Evolutionary conservation across 352 stramenopile species (phyloP).

Genomic region (Globisporangium alternatum): DNA sequence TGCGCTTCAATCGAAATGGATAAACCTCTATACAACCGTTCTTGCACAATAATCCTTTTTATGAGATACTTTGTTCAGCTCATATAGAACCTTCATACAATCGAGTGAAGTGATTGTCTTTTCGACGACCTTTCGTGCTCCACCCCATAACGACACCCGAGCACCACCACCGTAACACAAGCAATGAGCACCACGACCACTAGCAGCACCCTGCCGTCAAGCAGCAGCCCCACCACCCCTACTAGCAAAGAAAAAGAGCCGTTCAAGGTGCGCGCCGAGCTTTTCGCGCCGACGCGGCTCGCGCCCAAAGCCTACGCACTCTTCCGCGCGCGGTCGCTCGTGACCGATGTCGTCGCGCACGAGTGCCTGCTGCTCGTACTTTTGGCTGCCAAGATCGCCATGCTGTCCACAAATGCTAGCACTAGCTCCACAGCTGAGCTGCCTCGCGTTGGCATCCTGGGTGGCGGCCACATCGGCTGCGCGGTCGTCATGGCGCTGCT

Average conservation of each 20-base stretch:
- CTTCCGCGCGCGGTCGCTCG: slow-evolving; percentile 9
- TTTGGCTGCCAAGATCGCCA: background rate
- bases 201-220: background rate
- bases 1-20: background rate
- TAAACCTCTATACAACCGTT: background rate
- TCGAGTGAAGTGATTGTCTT: no score
- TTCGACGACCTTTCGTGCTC: slow-evolving; percentile 1
- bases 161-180: background rate
- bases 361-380: slow-evolving; percentile 16
- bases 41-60: background rate
- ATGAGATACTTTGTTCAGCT: background rate
- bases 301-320: slow-evolving; percentile 3
- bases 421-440: background rate
- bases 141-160: background rate
- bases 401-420: background rate
- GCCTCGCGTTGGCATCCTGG: slow-evolving; percentile 47
- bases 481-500: slow-evolving; percentile 51
- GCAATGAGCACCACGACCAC: background rate
- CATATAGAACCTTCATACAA: no score
- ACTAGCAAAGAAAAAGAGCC: slow-evolving; percentile 13
- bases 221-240: background rate
- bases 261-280: slow-evolving; percentile 10
- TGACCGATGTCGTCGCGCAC: slow-evolving; percentile 12
- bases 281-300: slow-evolving; percentile 12
- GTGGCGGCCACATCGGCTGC: slow-evolving; percentile 48